Conservation (phyloP, 2,329 filamentous ascomycete species). For the Pseudogymnoascus sp. region DNA sequence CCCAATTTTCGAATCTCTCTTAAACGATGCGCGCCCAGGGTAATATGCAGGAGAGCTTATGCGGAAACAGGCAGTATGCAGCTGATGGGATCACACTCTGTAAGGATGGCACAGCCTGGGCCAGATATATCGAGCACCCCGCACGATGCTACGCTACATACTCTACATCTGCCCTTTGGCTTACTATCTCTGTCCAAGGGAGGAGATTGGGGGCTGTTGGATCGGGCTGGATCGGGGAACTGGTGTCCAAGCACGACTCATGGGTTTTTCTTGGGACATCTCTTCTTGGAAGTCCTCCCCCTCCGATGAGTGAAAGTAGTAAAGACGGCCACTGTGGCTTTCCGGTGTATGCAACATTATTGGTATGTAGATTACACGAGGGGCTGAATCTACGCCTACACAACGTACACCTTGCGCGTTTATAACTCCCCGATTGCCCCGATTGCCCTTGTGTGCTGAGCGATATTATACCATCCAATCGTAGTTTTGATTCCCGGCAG, state of each 20-base stretch:
- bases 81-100: conserved; percentile 1
- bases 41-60: conserved; percentile 1
- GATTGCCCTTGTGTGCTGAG: neutral
- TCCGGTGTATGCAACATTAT: neutral
- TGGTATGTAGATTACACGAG: neutral
- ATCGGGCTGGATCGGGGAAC: neutral
- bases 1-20: conserved; percentile 3
- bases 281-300: neutral
- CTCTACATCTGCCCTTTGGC: neutral
- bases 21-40: neutral
- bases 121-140: conserved; percentile 2
- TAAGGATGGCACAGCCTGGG: conserved; percentile 1
- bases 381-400: neutral
- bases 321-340: neutral
- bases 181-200: neutral
- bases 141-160: neutral
- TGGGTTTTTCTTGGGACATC: neutral
- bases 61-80: conserved; percentile 4
- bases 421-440: neutral
- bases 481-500: neutral
- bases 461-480: neutral
- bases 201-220: neutral
- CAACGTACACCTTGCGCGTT: neutral
- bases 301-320: neutral
- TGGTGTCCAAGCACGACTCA: neutral